Conservation (phyloP, 495 filamentous ascomycete species). For the Penicillium longicatenatum region DNA sequence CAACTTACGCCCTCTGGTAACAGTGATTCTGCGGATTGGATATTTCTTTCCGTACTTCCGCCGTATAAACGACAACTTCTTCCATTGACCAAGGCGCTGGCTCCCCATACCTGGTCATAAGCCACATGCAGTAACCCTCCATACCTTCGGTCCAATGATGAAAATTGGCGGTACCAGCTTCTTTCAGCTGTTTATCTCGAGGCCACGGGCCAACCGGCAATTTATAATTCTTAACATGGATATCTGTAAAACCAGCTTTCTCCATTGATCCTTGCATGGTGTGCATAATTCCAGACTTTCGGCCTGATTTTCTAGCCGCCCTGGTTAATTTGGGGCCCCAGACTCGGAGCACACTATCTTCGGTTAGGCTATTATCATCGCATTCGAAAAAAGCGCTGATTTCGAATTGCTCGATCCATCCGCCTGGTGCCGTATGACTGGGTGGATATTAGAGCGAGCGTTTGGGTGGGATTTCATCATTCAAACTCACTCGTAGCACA, state of each 20-base stretch:
- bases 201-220: conserved; percentile 8
- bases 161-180: conserved; percentile 1
- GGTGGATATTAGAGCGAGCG: background rate
- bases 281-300: background rate
- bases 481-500: conserved; percentile 11
- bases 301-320: conserved; percentile 1
- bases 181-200: conserved; percentile 6
- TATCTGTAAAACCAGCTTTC: conserved; percentile 2
- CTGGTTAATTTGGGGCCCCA: conserved; percentile 6
- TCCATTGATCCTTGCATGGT: conserved; percentile 5
- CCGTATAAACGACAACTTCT: conserved; percentile 27
- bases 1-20: conserved; percentile 22
- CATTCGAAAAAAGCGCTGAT: conserved; percentile 32
- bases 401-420: conserved; percentile 57
- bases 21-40: conserved; percentile 23
- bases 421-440: conserved; percentile 37
- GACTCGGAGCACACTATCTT: background rate
- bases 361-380: conserved; percentile 36
- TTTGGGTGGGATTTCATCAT: background rate
- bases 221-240: conserved; percentile 9
- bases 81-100: conserved; percentile 13
- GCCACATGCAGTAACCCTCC: conserved; percentile 11
- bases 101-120: conserved; percentile 3
- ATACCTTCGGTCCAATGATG: conserved; percentile 4
- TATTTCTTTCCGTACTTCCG: conserved; percentile 23